These are phyloP conservation scores for Aspergillus ruber DNA, from an alignment of 2,329 filamentous ascomycete species.

Conservation along the genomic window DNA sequence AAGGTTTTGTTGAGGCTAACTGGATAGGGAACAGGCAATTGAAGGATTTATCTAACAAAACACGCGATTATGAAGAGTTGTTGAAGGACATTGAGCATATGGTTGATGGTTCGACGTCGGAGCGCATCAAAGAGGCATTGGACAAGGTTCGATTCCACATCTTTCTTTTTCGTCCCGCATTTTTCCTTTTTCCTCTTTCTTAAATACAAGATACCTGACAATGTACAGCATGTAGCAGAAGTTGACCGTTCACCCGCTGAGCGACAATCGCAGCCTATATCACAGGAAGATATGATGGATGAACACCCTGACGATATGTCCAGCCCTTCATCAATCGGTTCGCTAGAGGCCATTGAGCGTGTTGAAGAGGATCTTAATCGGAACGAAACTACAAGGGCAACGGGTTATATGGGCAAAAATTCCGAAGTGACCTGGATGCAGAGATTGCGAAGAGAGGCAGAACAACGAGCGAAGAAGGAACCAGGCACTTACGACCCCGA, in stretches of 20 bases:
- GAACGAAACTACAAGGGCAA: constrained; percentile 29
- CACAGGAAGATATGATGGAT: constrained; percentile 21
- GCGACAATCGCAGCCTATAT: constrained; percentile 23
- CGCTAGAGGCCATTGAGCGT: constrained; percentile 40
- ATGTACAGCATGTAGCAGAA: constrained; percentile 17
- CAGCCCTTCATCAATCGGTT: constrained; percentile 33
- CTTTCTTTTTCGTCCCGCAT: constrained; percentile 1
- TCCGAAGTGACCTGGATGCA: constrained; percentile 44
- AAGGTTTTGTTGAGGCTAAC: not conserved
- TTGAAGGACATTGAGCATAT: constrained; percentile 29
- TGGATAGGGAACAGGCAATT: constrained; percentile 20
- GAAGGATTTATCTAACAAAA: constrained; percentile 26
- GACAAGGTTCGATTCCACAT: constrained; percentile 27
- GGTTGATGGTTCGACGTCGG: constrained; percentile 28
- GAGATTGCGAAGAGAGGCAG: constrained; percentile 33
- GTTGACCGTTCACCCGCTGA: constrained; percentile 17
- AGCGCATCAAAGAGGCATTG: constrained; percentile 29
- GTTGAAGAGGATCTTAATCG: constrained; percentile 41
- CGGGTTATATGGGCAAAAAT: constrained; percentile 42
- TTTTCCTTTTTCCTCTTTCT: too few relatives aligned
- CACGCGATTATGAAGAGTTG: constrained; percentile 33
- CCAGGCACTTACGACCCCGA: constrained; percentile 23
- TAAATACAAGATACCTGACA: constrained; percentile 3
- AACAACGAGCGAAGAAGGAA: constrained; percentile 24
- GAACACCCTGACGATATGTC: constrained; percentile 17